Percentiles rank a stretch among this genome's conserved stretches.
phyloP scores from a whole-genome alignment of 257 asterid species.

The Solanum etuberosum region DNA sequence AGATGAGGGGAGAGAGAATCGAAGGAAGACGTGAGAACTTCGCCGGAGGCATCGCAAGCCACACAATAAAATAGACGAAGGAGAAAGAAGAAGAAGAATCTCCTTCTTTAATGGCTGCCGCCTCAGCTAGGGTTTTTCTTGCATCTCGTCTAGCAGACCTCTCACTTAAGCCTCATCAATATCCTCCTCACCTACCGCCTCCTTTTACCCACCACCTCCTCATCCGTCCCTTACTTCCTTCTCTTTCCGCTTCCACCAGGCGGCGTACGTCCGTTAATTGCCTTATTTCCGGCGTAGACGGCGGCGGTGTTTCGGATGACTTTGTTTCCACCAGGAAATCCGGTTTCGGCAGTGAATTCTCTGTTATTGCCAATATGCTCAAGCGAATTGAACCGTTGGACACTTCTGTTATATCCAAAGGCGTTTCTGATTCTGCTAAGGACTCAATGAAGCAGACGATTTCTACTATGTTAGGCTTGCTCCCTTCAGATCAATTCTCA shows the following conservation, averaged over 20 bases:
- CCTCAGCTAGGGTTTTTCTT: conserved; percentile 43
- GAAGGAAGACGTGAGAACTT: conserved; percentile 8
- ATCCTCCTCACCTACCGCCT: conserved; percentile 16
- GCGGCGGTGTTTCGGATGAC: conserved; percentile 96
- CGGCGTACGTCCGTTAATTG: conserved; percentile 22
- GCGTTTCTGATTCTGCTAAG: conserved; percentile 84
- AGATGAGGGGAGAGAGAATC: conserved; percentile 13
- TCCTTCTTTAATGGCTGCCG: conserved; percentile 36
- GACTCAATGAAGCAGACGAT: conserved; percentile 99
- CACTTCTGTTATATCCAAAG: conserved; percentile 63
- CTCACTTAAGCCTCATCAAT: conserved; percentile 26
- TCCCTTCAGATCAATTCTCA: conserved; percentile 88
- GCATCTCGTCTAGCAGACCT: conserved; percentile 47
- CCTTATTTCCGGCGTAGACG: conserved; percentile 79
- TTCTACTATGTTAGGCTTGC: conserved; percentile 92
- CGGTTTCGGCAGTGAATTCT: conserved; percentile 68
- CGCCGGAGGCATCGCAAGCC: conserved; percentile 25
- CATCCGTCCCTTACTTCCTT: conserved; percentile 43
- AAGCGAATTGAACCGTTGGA: conserved; percentile 90
- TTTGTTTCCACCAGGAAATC: conserved; percentile 81
- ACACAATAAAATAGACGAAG: neutral
- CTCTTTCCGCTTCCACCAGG: neutral
- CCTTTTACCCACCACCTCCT: conserved; percentile 23
- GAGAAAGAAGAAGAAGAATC: neutral
- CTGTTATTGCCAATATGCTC: conserved; percentile 81